Percentiles rank a stretch among this genome's conserved stretches.
These are phyloP conservation scores for Pilobolus umbonatus DNA, from an alignment of 192 early-diverging fungal genomes.

Conservation along the genomic window DNA sequence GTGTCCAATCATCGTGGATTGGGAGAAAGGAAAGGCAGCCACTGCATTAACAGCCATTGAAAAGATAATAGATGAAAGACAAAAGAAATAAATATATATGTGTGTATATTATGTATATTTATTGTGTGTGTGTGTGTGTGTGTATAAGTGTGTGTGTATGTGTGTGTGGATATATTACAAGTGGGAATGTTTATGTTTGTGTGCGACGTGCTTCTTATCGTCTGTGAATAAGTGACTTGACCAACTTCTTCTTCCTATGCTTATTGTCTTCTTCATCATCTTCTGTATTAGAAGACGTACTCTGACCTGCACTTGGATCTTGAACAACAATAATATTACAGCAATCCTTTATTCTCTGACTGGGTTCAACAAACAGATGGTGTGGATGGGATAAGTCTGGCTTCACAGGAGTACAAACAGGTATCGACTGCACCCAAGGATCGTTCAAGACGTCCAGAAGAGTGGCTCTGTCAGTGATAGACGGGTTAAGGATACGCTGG, in stretches of 20 bases:
- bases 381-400: conserved; percentile 20
- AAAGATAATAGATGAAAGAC: conserved; percentile 12
- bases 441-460: conserved; percentile 65
- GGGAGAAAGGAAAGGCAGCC: conserved; percentile 34
- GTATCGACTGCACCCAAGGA: conserved; percentile 71
- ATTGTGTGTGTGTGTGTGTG: not conserved
- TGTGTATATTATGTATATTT: not conserved
- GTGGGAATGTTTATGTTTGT: too few species aligned
- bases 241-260: too few species aligned
- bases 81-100: not conserved
- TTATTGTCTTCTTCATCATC: too few species aligned
- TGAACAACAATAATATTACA: conserved; percentile 22
- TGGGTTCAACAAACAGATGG: conserved; percentile 28
- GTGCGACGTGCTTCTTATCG: too few species aligned
- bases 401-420: conserved; percentile 36
- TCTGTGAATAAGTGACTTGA: too few species aligned
- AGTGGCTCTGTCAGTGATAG: conserved; percentile 49
- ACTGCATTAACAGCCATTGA: conserved; percentile 10
- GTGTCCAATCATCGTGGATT: conserved; percentile 35
- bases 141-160: too few species aligned
- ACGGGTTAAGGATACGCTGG: conserved; percentile 57
- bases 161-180: too few species aligned
- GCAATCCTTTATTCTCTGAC: conserved; percentile 3
- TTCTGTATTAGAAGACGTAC: too few species aligned
- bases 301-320: too few species aligned